Base-by-base conservation (phyloP, 2,329 filamentous ascomycete species). In the Colletotrichum coccodes region DNA sequence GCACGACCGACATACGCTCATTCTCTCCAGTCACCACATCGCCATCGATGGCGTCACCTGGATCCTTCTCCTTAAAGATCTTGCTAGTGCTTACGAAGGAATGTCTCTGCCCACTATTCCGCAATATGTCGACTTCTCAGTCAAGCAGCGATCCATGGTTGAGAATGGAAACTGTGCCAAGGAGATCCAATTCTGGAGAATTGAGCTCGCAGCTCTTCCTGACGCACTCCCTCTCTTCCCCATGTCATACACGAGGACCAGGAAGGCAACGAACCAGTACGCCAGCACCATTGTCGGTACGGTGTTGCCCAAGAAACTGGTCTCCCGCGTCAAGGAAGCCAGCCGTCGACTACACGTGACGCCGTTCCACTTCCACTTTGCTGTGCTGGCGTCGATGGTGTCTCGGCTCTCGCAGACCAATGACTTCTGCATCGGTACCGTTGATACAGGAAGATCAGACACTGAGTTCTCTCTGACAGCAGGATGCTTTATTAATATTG, bases 1-100 rank as follows among this genome's bases (percentile, higher is more conserved):
- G 6, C 11, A 21, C 6, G 9, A 50, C 4, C 32, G 32, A 1
- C 81, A 85, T 65, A 81, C 76, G 70, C 66, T 87, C 4, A 44
- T 89, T 0, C 53, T 88, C 6, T 75, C 76, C 1, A 79, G 78
- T 52, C 85, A 87, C 66, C 85, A 87, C 71, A 86, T 88, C 42
- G 75, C 79, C 38, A 80, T 88, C 78, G 86, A 89, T 69, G 84
- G 82, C 1, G 68, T 81, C 42, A 84, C 83, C 50, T 79, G 79
- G 4, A 71, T 82, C 11, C 70, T 86, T 3, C 75, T 88, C 21
- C 63, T 85, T 14, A 32, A 68, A 0, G 84, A 88, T 42, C 64
- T 87, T 3, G 76, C 83, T n/a, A 79, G 76, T 32, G 78, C 74
- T 0, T 87, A 87, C 72, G 75, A 74, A 1, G 75, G 77, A 14